phyloP scores from a whole-genome alignment of 331 rosid genomes.

The Quercus phellos region DNA sequence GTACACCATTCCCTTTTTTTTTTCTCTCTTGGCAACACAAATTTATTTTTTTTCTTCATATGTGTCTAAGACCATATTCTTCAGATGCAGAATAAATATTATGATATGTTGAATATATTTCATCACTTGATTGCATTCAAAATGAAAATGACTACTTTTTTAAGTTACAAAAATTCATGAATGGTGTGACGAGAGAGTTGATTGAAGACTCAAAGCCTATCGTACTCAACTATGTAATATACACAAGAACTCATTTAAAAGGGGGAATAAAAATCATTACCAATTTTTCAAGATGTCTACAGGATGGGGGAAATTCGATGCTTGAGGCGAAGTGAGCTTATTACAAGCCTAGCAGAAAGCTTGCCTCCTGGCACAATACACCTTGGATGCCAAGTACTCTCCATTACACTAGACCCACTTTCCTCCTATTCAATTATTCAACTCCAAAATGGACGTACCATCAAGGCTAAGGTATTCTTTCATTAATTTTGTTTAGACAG shows the following conservation, averaged over 20 bases:
- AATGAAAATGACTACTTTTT: no score
- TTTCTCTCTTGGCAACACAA: no score
- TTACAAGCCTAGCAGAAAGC: slow-evolving; percentile 9
- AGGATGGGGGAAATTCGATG: slow-evolving; percentile 19
- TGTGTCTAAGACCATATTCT: no score
- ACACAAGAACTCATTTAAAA: neutral
- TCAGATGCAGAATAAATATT: no score
- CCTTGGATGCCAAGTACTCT: slow-evolving; percentile 20
- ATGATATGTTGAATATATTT: no score
- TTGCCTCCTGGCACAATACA: slow-evolving; percentile 26
- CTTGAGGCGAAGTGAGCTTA: slow-evolving; percentile 21
- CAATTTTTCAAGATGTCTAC: neutral
- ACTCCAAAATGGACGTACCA: slow-evolving; percentile 14
- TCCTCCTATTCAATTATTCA: slow-evolving; percentile 20
- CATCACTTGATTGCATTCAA: no score
- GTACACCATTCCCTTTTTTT: neutral
- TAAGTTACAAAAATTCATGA: no score
- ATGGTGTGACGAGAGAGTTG: no score
- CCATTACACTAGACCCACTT: neutral
- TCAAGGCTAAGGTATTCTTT: slow-evolving; percentile 20
- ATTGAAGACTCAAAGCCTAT: no score
- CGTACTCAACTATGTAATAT: no score
- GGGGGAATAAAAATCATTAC: neutral
- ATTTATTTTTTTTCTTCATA: neutral
- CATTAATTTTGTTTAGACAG: no score